Percentiles rank a stretch among this genome's conserved stretches.
These are phyloP conservation scores for Lichina pygmaea DNA, from an alignment of 495 filamentous ascomycete genomes.

Conservation along the genomic window DNA sequence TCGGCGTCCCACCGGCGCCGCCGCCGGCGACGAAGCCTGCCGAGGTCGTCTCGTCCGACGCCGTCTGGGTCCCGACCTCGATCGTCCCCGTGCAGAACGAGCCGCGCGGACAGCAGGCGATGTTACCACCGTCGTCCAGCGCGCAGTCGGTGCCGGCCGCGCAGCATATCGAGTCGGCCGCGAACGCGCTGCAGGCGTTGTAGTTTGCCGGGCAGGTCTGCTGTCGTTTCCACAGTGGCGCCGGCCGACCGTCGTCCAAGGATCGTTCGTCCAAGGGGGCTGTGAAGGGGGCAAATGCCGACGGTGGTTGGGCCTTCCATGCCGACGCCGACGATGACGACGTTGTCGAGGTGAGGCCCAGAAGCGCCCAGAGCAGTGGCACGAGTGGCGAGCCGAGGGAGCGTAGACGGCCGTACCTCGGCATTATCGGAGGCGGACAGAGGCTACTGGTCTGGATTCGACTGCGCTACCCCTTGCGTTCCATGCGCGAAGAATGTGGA, in stretches of 20 bases:
- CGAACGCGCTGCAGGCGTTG: background rate
- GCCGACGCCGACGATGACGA: background rate
- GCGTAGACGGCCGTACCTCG: no score
- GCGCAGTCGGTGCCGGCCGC: background rate
- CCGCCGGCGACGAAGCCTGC: background rate
- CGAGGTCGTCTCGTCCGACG: background rate
- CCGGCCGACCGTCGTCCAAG: background rate
- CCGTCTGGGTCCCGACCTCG: background rate
- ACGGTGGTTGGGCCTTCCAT: background rate
- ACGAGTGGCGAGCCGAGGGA: no score
- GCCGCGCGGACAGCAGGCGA: constrained; percentile 3
- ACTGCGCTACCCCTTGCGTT: no score
- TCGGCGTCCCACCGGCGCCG: background rate
- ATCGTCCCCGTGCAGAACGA: background rate
- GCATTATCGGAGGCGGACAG: no score
- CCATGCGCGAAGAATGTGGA: no score
- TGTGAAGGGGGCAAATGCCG: background rate
- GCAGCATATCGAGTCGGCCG: background rate
- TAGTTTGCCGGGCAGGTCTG: background rate
- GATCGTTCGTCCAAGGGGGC: background rate
- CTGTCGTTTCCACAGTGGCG: background rate
- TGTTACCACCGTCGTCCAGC: background rate
- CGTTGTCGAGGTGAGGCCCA: background rate
- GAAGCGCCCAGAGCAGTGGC: no score
- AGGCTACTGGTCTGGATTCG: no score